Evolutionary conservation across 495 filamentous ascomycete species (phyloP).

Genomic region (Xylaria intraflava): DNA sequence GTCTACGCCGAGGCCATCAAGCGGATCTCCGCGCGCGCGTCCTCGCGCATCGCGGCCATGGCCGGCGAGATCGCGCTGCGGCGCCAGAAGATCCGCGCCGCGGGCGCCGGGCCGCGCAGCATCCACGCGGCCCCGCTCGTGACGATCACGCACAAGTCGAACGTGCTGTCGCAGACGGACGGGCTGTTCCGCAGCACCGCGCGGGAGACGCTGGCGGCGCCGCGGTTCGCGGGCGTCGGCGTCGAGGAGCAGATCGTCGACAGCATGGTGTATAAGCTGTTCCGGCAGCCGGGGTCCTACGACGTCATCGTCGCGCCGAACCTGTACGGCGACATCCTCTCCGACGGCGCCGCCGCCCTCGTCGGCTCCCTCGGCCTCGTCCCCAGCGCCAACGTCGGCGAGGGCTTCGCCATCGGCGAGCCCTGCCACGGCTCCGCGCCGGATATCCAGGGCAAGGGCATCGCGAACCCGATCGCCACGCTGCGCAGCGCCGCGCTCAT

Average conservation of each 20-base stretch:
- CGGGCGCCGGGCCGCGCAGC: slow-evolving; percentile 32
- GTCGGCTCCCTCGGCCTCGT: slow-evolving; percentile 93
- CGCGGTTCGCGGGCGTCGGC: slow-evolving; percentile 52
- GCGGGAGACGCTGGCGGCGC: slow-evolving; percentile 57
- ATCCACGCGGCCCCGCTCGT: slow-evolving; percentile 69
- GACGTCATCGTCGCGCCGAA: slow-evolving; percentile 98
- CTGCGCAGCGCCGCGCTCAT: slow-evolving; percentile 86
- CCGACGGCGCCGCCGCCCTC: slow-evolving; percentile 89
- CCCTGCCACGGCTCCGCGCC: slow-evolving; percentile 95
- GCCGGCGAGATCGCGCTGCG: slow-evolving; percentile 90
- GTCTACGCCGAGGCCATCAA: slow-evolving; percentile 97
- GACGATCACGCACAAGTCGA: slow-evolving; percentile 97
- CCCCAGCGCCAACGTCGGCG: slow-evolving; percentile 93
- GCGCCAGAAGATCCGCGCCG: slow-evolving; percentile 68
- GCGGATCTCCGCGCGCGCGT: slow-evolving; percentile 82
- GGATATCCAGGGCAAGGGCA: slow-evolving; percentile 86
- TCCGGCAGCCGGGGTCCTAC: slow-evolving; percentile 88
- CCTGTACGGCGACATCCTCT: slow-evolving; percentile 94
- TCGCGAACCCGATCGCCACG: slow-evolving; percentile 96
- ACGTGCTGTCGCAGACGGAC: slow-evolving; percentile 94
- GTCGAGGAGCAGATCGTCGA: slow-evolving; percentile 99
- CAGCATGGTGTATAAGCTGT: slow-evolving; percentile 98
- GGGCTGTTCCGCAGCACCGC: slow-evolving; percentile 86
- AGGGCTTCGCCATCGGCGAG: slow-evolving; percentile 93
- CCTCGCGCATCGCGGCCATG: slow-evolving; percentile 76